These are phyloP conservation scores for Metschnikowia shivogae DNA, from an alignment of 805 yeast genomes.

Conservation along the genomic window DNA sequence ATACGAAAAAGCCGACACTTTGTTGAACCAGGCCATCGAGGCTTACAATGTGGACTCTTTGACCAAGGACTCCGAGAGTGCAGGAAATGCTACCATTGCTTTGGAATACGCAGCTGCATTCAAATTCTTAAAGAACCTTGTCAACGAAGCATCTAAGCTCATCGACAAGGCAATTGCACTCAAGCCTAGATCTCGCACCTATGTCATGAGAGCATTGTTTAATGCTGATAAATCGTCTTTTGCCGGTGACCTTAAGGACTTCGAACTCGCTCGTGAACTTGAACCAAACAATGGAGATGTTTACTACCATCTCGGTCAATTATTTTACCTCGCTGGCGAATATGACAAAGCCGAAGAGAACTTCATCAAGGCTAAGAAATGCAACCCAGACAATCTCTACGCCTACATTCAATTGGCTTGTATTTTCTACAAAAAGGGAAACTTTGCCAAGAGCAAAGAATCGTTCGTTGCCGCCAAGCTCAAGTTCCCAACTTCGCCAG, in stretches of 20 bases:
- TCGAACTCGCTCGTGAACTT: constrained; percentile 63
- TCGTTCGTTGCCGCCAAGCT: constrained; percentile 65
- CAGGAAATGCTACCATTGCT: constrained; percentile 58
- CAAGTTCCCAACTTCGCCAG: constrained; percentile 82
- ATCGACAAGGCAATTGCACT: constrained; percentile 62
- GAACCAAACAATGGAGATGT: constrained; percentile 75
- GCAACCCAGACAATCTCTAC: constrained; percentile 72
- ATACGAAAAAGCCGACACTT: constrained; percentile 58
- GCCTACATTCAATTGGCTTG: constrained; percentile 93
- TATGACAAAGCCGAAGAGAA: constrained; percentile 66
- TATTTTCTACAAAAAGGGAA: constrained; percentile 76
- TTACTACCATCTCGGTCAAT: constrained; percentile 93
- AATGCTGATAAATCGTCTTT: constrained; percentile 73
- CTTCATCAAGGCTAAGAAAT: constrained; percentile 71
- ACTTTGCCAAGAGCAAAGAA: constrained; percentile 54
- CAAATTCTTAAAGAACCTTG: constrained; percentile 74
- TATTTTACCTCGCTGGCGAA: constrained; percentile 75
- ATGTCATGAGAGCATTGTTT: constrained; percentile 76
- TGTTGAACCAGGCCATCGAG: constrained; percentile 55
- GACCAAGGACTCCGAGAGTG: constrained; percentile 32
- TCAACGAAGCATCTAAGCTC: constrained; percentile 57
- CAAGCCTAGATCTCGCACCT: constrained; percentile 75
- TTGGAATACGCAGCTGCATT: constrained; percentile 81
- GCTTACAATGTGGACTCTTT: constrained; percentile 37
- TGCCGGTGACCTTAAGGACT: constrained; percentile 57